phyloP scores from a whole-genome alignment of 441 rosid species.

The Populus hybrid region DNA sequence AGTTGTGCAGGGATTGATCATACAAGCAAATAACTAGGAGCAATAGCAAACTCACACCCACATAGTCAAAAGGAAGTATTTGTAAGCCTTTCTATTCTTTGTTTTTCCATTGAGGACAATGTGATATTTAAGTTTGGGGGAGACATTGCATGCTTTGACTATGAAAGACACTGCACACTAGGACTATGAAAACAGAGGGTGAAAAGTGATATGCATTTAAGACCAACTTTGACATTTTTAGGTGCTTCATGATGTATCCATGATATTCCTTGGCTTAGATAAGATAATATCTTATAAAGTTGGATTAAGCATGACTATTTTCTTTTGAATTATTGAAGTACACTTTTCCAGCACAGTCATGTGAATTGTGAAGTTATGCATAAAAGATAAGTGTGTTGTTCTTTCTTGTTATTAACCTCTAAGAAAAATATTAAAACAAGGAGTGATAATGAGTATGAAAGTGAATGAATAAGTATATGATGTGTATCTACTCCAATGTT shows the following conservation, averaged over 20 bases:
- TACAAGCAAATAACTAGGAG: no score
- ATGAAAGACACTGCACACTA: no score
- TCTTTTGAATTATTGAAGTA: not conserved
- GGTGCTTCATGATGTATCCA: not conserved
- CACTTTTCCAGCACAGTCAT: no score
- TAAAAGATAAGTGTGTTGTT: not conserved
- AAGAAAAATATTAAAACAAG: no score
- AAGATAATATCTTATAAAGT: no score
- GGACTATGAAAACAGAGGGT: not conserved
- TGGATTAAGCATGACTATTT: no score
- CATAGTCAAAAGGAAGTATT: no score
- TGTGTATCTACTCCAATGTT: not conserved
- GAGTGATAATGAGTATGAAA: no score
- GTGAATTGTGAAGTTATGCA: not conserved
- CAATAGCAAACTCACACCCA: no score
- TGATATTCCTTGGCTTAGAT: not conserved
- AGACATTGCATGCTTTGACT: not conserved
- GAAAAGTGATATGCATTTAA: not conserved
- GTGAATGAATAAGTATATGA: not conserved
- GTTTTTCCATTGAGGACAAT: not conserved
- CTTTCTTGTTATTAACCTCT: no score
- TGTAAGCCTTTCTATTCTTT: no score
- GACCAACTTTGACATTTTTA: not conserved
- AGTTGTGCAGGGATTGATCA: no score
- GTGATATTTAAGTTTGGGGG: not conserved